Evolutionary conservation across 192 early-diverging fungal species (phyloP).

Genomic region (Podila verticillata): DNA sequence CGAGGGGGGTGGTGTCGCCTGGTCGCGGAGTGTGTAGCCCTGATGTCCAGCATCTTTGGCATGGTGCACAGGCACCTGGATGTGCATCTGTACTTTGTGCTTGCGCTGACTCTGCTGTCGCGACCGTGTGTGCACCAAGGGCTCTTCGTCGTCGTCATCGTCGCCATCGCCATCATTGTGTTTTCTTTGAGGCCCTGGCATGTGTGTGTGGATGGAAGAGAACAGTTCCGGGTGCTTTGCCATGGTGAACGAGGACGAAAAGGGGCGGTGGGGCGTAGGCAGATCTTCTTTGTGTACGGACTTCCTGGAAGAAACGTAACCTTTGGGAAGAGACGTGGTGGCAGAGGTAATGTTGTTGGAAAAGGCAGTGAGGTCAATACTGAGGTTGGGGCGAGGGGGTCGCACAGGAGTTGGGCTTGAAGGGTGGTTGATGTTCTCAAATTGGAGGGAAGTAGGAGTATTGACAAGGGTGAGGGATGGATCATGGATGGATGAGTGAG

Average conservation of each 20-base stretch:
- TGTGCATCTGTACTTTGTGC: not conserved
- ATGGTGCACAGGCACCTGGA: not conserved
- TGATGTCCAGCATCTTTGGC: too few relatives aligned
- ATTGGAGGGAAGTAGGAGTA: too few relatives aligned
- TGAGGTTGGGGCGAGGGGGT: not conserved
- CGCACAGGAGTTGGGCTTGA: not conserved
- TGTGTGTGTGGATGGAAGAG: too few relatives aligned
- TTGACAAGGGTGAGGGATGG: not conserved
- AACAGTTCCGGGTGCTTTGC: too few relatives aligned
- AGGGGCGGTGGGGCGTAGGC: too few relatives aligned
- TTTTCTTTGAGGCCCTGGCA: not conserved
- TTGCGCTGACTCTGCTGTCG: conserved; percentile 16
- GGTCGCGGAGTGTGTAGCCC: not conserved
- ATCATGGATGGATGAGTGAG: not conserved
- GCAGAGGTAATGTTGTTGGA: not conserved
- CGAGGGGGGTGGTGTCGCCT: not conserved
- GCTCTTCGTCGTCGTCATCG: conserved; percentile 31
- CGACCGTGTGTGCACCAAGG: conserved; percentile 22
- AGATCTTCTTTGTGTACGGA: too few relatives aligned
- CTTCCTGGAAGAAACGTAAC: not conserved
- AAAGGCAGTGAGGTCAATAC: not conserved
- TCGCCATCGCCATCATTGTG: not conserved
- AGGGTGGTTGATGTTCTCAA: not conserved
- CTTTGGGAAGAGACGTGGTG: not conserved
- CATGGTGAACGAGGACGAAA: too few relatives aligned